Conservation (phyloP, 2,329 filamentous ascomycete species). For the Colletotrichum plurivorum region DNA sequence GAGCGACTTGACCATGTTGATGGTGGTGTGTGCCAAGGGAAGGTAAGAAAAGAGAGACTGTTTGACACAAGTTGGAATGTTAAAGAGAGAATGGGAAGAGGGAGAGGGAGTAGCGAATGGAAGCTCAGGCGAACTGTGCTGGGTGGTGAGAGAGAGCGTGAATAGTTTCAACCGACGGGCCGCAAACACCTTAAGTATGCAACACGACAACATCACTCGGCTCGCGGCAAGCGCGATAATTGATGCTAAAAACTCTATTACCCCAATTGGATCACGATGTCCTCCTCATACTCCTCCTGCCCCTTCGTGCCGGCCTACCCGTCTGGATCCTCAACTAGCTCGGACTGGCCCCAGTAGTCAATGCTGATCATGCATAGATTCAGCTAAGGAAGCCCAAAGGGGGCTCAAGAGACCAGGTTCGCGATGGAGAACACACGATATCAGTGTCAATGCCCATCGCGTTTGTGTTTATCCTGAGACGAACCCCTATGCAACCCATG, state of each 20-base stretch:
- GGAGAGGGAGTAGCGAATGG: slow-evolving; percentile 14
- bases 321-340: background rate
- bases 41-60: slow-evolving; percentile 24
- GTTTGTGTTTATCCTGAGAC: slow-evolving; percentile 9
- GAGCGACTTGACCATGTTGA: slow-evolving; percentile 28
- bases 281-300: background rate
- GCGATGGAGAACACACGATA: slow-evolving; percentile 1
- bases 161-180: slow-evolving; percentile 16
- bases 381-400: background rate
- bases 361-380: slow-evolving; percentile 22
- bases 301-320: background rate
- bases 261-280: background rate
- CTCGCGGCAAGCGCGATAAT: slow-evolving; percentile 3
- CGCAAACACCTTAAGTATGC: slow-evolving; percentile 25
- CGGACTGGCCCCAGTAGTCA: slow-evolving; percentile 13
- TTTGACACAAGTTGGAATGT: slow-evolving; percentile 14
- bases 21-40: slow-evolving; percentile 12
- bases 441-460: slow-evolving; percentile 12
- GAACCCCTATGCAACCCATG: slow-evolving; percentile 14
- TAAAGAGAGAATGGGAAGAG: background rate
- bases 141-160: slow-evolving; percentile 18
- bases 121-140: slow-evolving; percentile 25
- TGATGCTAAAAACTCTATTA: slow-evolving; percentile 16
- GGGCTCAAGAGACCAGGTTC: too few species aligned
- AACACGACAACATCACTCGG: background rate